A percentile compares a stretch with the other conserved stretches of the same genome.
Conservation (phyloP, 257 asterid species). For the Solanum chmielewskii region DNA sequence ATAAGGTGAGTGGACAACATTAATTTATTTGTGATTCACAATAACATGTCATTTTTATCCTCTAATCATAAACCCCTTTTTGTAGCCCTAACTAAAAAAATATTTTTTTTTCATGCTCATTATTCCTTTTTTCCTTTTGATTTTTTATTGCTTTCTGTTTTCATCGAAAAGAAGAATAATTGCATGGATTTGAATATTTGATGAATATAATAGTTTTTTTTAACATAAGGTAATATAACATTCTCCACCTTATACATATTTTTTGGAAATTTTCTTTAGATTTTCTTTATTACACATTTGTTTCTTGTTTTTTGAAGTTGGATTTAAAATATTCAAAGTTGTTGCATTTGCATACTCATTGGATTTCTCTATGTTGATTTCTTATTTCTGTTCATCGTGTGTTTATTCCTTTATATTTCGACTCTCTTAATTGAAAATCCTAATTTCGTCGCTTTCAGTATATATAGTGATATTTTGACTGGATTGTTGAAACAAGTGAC, state of each 20-base stretch:
- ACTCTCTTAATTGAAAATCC: neutral
- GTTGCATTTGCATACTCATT: neutral
- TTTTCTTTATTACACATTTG: neutral
- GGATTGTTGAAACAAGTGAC: neutral
- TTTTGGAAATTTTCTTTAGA: neutral
- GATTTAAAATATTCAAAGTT: neutral
- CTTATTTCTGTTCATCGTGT: neutral
- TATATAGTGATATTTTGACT: neutral
- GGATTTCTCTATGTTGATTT: neutral
- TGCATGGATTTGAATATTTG: neutral
- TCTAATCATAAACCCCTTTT: neutral
- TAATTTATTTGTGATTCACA: neutral
- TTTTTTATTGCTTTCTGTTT: neutral
- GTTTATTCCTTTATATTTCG: neutral
- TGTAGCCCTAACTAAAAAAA: neutral
- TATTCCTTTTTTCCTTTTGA: neutral
- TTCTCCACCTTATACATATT: neutral
- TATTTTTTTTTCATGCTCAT: neutral
- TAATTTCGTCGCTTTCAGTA: accelerated
- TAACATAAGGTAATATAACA: neutral
- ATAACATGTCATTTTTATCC: neutral
- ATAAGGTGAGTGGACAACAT: neutral
- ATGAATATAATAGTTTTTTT: neutral
- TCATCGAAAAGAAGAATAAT: neutral
- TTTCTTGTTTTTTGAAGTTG: neutral